Evolutionary conservation across 805 yeast genomes (phyloP).

Genomic region (Ogataea nonfermentans): DNA sequence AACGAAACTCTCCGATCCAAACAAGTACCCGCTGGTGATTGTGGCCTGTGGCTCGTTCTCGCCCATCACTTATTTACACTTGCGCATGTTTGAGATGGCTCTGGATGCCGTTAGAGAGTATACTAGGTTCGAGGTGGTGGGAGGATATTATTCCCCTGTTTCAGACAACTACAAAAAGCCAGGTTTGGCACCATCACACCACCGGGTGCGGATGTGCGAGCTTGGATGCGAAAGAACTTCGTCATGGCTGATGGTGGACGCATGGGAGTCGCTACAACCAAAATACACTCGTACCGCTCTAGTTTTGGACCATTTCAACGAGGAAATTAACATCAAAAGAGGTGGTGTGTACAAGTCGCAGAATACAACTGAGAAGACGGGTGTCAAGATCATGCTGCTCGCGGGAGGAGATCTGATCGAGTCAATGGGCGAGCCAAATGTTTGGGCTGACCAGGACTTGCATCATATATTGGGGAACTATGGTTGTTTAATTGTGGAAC

Average conservation of each 20-base stretch:
- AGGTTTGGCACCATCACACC: conserved; percentile 84
- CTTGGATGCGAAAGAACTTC: conserved; percentile 96
- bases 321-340: conserved; percentile 86
- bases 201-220: conserved; percentile 97
- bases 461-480: conserved; percentile 94
- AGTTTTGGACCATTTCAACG: conserved; percentile 94
- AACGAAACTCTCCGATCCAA: conserved; percentile 62
- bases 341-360: conserved; percentile 76
- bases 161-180: conserved; percentile 89
- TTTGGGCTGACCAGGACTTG: conserved; percentile 95
- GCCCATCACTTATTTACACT: conserved; percentile 90
- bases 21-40: conserved; percentile 84
- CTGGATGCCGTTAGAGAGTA: conserved; percentile 87
- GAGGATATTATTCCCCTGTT: conserved; percentile 95
- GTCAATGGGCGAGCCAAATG: conserved; percentile 99
- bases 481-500: conserved; percentile 94
- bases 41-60: conserved; percentile 98
- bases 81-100: conserved; percentile 99
- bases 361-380: conserved; percentile 47
- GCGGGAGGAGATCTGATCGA: conserved; percentile 99
- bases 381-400: conserved; percentile 90
- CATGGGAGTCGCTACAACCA: conserved; percentile 95
- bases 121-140: conserved; percentile 91
- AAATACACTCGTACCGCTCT: conserved; percentile 91
- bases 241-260: conserved; percentile 98